phyloP scores from a whole-genome alignment of 2,329 filamentous ascomycete species.

The Pseudofabraea citricarpa region DNA sequence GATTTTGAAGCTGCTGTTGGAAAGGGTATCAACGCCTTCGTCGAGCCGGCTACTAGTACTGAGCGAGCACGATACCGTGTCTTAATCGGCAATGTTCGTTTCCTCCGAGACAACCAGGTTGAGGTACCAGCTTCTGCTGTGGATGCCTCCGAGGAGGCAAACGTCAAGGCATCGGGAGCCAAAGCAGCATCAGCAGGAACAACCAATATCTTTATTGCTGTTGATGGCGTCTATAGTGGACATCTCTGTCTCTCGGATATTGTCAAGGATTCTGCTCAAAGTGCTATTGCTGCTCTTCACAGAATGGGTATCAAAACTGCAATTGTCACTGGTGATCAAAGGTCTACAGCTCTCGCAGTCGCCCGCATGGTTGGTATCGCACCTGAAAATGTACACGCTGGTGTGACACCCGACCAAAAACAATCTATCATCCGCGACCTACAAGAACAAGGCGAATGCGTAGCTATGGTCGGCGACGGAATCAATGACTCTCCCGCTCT shows the following conservation, averaged over 20 bases:
- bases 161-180: slow-evolving; percentile 36
- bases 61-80: slow-evolving; percentile 70
- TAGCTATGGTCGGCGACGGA: slow-evolving; percentile 97
- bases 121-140: slow-evolving; percentile 59
- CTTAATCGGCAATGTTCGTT: slow-evolving; percentile 77
- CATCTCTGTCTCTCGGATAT: slow-evolving; percentile 82
- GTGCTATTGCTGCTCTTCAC: slow-evolving; percentile 75
- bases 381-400: slow-evolving; percentile 70
- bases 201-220: slow-evolving; percentile 87
- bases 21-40: slow-evolving; percentile 74
- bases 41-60: slow-evolving; percentile 69
- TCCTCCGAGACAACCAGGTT: slow-evolving; percentile 68
- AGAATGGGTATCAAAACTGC: slow-evolving; percentile 82
- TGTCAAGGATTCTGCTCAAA: slow-evolving; percentile 81
- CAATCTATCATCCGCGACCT: slow-evolving; percentile 77
- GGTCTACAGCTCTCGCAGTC: slow-evolving; percentile 76
- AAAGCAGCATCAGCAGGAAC: slow-evolving; percentile 55
- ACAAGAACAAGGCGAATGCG: slow-evolving; percentile 68
- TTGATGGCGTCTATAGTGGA: slow-evolving; percentile 77
- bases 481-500: slow-evolving; percentile 98
- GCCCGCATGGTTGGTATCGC: slow-evolving; percentile 79
- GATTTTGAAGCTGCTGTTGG: slow-evolving; percentile 83
- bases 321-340: slow-evolving; percentile 91
- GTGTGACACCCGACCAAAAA: slow-evolving; percentile 89
- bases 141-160: slow-evolving; percentile 56